Percentiles rank a stretch among this genome's conserved stretches.
These are phyloP conservation scores for Tolypocladium inflatum DNA, from an alignment of 2,329 filamentous ascomycete genomes.

Conservation along the genomic window DNA sequence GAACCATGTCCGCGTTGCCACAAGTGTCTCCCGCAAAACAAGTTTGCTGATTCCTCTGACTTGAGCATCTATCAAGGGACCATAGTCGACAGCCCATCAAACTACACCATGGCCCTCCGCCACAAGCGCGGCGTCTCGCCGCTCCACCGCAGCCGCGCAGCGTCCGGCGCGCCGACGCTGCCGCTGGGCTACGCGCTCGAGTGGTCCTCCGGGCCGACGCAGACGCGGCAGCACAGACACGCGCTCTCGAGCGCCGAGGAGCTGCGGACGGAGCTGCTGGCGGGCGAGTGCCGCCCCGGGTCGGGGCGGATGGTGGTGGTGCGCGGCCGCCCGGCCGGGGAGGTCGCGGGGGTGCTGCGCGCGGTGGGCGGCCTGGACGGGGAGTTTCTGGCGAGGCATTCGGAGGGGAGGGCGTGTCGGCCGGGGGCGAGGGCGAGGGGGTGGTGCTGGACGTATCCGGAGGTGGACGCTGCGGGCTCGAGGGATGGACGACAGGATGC, in stretches of 20 bases:
- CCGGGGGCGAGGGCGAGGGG: background rate
- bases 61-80: background rate
- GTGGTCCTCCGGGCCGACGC: conserved; percentile 3
- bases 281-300: background rate
- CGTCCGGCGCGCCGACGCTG: background rate
- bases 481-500: background rate
- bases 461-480: background rate
- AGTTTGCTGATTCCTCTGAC: too few species aligned
- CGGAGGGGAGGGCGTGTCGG: background rate
- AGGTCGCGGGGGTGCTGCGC: background rate
- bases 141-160: background rate
- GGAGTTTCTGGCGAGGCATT: background rate
- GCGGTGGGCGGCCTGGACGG: background rate
- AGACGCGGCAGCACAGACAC: conserved; percentile 4
- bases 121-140: background rate
- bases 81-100: too few species aligned
- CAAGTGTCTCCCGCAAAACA: background rate
- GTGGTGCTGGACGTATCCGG: background rate
- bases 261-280: conserved; percentile 7
- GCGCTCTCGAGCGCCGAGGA: conserved; percentile 4
- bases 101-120: background rate
- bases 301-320: background rate
- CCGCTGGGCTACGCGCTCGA: conserved; percentile 9
- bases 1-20: background rate
- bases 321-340: background rate